A percentile compares a stretch with the other conserved stretches of the same genome.
phyloP scores from a whole-genome alignment of 352 stramenopile species.

The Pythium myriotylum region DNA sequence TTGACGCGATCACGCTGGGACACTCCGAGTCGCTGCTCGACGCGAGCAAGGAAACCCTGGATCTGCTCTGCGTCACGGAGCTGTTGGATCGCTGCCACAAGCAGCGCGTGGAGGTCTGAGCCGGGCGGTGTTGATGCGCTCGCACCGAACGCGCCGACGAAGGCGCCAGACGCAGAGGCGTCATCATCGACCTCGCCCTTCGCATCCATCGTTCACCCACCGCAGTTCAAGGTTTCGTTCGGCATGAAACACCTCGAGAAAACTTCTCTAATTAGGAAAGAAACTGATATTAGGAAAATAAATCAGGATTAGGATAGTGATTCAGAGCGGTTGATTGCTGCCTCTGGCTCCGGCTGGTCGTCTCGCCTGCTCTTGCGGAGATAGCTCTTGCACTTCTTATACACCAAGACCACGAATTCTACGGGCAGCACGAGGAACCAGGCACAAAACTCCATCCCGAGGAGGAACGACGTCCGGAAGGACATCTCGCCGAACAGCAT shows the following conservation, averaged over 20 bases:
- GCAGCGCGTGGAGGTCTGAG: slow-evolving; percentile 2
- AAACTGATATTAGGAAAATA: too few species aligned
- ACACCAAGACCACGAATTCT: not conserved
- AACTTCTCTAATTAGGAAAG: too few species aligned
- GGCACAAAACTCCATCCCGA: slow-evolving; percentile 12
- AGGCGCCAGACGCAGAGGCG: slow-evolving; percentile 5
- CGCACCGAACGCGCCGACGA: slow-evolving; percentile 15
- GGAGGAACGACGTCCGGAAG: slow-evolving; percentile 6
- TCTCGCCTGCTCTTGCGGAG: not conserved
- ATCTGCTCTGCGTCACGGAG: slow-evolving; percentile 2
- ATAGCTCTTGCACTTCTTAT: not conserved
- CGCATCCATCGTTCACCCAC: slow-evolving; percentile 13
- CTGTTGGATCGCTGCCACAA: slow-evolving; percentile 13
- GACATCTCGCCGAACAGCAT: slow-evolving; percentile 9
- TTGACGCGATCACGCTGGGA: not conserved
- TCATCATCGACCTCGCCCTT: not conserved
- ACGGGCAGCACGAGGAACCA: slow-evolving; percentile 13
- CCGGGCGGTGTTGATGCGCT: not conserved
- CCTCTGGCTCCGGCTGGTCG: not conserved
- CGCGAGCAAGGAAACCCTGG: not conserved
- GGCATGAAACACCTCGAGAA: too few species aligned
- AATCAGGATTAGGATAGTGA: too few species aligned
- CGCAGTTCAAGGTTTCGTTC: too few species aligned
- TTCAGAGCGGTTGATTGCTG: too few species aligned
- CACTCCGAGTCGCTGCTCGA: not conserved